phyloP scores from a whole-genome alignment of 176 grass and related monocot species.

The Oryza coarctata region DNA sequence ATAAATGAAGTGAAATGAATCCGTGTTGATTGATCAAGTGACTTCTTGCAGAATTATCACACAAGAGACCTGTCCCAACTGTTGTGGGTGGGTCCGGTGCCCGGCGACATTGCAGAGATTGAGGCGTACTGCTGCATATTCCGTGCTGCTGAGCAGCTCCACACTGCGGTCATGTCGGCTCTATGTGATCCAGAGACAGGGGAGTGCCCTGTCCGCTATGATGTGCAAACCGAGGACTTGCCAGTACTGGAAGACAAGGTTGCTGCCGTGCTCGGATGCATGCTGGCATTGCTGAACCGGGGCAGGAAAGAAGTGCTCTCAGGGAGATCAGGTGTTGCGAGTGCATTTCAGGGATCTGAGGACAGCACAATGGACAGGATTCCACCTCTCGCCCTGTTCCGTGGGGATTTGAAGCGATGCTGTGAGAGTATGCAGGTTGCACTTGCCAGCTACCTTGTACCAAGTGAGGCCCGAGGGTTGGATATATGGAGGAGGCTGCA shows the following conservation, averaged over 20 bases:
- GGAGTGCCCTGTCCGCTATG: constrained; percentile 63
- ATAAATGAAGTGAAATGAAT: not conserved
- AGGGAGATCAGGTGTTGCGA: constrained; percentile 49
- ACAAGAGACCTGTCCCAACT: constrained; percentile 67
- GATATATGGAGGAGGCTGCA: constrained; percentile 77
- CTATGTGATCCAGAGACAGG: constrained; percentile 94
- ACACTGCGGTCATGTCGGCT: constrained; percentile 70
- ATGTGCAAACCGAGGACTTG: constrained; percentile 66
- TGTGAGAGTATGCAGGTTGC: constrained; percentile 94
- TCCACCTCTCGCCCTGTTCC: constrained; percentile 78
- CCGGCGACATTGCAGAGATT: constrained; percentile 86
- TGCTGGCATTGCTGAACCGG: constrained; percentile 72
- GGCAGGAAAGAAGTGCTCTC: constrained; percentile 78
- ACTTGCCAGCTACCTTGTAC: constrained; percentile 60
- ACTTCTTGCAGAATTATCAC: constrained; percentile 59
- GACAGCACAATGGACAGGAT: constrained; percentile 53
- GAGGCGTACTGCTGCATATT: constrained; percentile 95
- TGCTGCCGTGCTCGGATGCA: constrained; percentile 73
- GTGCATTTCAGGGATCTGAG: constrained; percentile 49
- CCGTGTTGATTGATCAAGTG: constrained; percentile 4
- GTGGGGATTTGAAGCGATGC: constrained; percentile 89
- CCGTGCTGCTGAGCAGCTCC: constrained; percentile 78
- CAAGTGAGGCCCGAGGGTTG: constrained; percentile 41
- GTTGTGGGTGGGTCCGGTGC: constrained; percentile 79
- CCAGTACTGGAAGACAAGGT: constrained; percentile 84